phyloP scores from a whole-genome alignment of 257 asterid species.

The Vinca minor region DNA sequence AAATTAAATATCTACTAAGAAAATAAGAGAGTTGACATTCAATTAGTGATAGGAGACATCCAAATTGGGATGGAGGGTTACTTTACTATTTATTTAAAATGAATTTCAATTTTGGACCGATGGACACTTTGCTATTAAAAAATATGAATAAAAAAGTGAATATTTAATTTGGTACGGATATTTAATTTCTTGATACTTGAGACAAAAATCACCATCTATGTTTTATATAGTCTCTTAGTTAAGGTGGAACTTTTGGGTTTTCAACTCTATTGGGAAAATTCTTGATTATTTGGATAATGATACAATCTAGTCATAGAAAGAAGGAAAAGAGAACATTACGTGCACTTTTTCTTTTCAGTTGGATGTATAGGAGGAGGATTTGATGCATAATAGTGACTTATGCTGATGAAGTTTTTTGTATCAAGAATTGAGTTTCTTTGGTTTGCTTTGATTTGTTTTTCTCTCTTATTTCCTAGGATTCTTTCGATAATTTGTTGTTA shows the following conservation, averaged over 20 bases:
- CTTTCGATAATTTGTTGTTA: too few relatives aligned
- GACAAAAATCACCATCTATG: neutral
- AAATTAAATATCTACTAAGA: too few relatives aligned
- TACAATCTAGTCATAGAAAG: neutral
- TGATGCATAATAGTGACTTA: neutral
- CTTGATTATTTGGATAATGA: neutral
- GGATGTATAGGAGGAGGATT: neutral
- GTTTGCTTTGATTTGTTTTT: too few relatives aligned
- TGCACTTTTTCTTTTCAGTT: neutral
- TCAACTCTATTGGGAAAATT: neutral
- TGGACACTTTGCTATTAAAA: too few relatives aligned
- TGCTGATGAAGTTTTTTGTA: neutral
- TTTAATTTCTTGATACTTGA: neutral
- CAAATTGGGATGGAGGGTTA: too few relatives aligned
- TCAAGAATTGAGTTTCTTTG: neutral
- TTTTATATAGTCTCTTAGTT: neutral
- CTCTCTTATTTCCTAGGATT: neutral
- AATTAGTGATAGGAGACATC: too few relatives aligned
- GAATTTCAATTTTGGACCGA: too few relatives aligned
- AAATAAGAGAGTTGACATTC: too few relatives aligned
- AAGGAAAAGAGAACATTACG: neutral
- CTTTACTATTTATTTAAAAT: too few relatives aligned
- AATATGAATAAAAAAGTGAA: too few relatives aligned
- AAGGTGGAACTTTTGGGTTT: neutral
- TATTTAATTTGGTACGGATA: too few relatives aligned